Conservation (phyloP, 805 yeast genomes). For the Yarrowia alimentaria region DNA sequence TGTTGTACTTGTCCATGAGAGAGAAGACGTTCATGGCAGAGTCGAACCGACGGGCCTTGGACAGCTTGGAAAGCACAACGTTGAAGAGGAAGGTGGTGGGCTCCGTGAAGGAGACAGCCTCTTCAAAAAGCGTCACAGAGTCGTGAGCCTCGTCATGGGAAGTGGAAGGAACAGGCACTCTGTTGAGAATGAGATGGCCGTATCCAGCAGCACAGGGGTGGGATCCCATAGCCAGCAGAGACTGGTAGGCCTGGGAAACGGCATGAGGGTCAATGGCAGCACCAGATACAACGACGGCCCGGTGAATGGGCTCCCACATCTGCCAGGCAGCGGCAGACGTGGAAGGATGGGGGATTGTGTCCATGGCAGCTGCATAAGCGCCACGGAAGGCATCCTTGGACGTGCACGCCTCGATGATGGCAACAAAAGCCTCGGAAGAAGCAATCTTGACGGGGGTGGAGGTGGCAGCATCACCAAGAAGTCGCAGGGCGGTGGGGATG, state of each 20-base stretch:
- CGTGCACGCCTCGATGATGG: slow-evolving; percentile 8
- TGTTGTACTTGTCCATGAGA: slow-evolving; percentile 37
- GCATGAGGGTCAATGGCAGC: slow-evolving; percentile 32
- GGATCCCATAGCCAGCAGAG: slow-evolving; percentile 36
- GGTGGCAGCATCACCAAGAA: slow-evolving; percentile 1
- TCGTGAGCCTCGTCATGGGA: slow-evolving; percentile 39
- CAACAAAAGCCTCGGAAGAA: slow-evolving; percentile 2
- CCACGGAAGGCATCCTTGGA: slow-evolving; percentile 17
- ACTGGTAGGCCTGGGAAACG: slow-evolving; percentile 33
- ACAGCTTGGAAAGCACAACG: slow-evolving; percentile 40
- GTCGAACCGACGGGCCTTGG: slow-evolving; percentile 41
- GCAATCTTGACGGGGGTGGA: neutral
- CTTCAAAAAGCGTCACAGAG: slow-evolving; percentile 39
- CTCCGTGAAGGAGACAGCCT: slow-evolving; percentile 34
- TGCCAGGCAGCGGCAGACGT: slow-evolving; percentile 32
- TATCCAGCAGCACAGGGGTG: slow-evolving; percentile 41
- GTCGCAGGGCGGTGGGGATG: slow-evolving; percentile 1
- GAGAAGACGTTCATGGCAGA: slow-evolving; percentile 39
- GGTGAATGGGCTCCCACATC: slow-evolving; percentile 37
- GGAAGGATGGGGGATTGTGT: slow-evolving; percentile 32
- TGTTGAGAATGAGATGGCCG: slow-evolving; percentile 37
- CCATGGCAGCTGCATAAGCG: slow-evolving; percentile 15
- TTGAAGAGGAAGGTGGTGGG: slow-evolving; percentile 42
- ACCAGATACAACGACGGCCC: slow-evolving; percentile 34
- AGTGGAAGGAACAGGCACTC: neutral